phyloP scores from a whole-genome alignment of 495 filamentous ascomycete species.

The Xylaria nigripes region DNA sequence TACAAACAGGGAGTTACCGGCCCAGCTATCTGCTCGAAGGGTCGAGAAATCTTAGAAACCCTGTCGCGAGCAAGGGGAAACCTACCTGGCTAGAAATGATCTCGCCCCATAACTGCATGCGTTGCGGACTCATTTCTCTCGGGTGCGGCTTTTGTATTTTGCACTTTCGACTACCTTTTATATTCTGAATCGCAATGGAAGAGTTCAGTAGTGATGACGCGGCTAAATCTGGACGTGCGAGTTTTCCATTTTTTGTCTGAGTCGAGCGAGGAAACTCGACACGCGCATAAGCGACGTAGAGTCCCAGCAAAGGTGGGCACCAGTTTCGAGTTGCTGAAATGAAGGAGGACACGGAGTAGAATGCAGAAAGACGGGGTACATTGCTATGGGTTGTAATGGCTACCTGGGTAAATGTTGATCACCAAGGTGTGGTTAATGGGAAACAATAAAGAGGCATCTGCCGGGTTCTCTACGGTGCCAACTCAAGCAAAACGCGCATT shows the following conservation, averaged over 20 bases:
- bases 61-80: neutral
- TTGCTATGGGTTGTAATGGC: neutral
- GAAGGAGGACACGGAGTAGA: neutral
- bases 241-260: neutral
- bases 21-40: neutral
- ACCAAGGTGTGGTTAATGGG: neutral
- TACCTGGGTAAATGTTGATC: neutral
- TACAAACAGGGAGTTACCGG: neutral
- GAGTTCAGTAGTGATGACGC: conserved; percentile 9
- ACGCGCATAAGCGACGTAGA: conserved; percentile 1
- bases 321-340: neutral
- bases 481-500: neutral
- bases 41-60: neutral
- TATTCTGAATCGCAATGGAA: conserved; percentile 14
- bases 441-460: neutral
- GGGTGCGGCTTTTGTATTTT: conserved; percentile 14
- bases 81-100: conserved; percentile 2
- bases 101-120: neutral
- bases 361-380: neutral
- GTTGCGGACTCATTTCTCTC: neutral
- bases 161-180: conserved; percentile 7
- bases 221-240: neutral
- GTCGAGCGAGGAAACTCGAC: neutral
- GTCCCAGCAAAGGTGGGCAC: neutral
- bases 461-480: neutral